Conservation (phyloP, 2,329 filamentous ascomycete genomes). For the Colletotrichum brevisporum region DNA sequence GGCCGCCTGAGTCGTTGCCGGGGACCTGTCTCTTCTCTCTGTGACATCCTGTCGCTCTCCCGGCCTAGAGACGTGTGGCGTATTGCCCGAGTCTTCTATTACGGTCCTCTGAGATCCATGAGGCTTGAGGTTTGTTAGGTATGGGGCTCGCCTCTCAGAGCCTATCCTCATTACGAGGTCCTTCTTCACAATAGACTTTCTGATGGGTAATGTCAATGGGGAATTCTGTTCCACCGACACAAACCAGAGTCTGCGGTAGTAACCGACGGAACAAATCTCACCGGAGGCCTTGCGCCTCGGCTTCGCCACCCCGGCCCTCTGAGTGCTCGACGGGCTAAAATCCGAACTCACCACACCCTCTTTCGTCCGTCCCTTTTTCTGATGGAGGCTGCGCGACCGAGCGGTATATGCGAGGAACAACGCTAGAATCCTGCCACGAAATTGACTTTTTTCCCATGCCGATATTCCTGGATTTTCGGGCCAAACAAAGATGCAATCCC, state of each 20-base stretch:
- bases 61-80: too few species aligned
- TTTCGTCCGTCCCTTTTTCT: background rate
- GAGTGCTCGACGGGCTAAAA: background rate
- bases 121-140: too few species aligned
- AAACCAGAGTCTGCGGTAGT: too few species aligned
- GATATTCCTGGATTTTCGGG: slow-evolving; percentile 19
- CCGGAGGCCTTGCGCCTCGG: slow-evolving; percentile 21
- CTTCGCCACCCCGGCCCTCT: slow-evolving; percentile 33
- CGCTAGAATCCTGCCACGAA: slow-evolving; percentile 20
- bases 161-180: too few species aligned
- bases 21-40: background rate
- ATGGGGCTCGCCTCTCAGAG: too few species aligned
- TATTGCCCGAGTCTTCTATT: too few species aligned
- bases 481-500: background rate
- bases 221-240: too few species aligned
- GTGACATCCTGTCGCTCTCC: too few species aligned
- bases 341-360: slow-evolving; percentile 15
- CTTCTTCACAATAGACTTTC: too few species aligned
- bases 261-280: slow-evolving; percentile 12
- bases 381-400: background rate
- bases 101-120: too few species aligned
- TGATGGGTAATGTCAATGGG: too few species aligned
- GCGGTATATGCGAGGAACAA: slow-evolving; percentile 16
- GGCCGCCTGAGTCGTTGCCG: slow-evolving; percentile 31
- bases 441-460: slow-evolving; percentile 38